Evolutionary conservation across 176 grass and related monocot species (phyloP).

Genomic region (Eleusine indica): DNA sequence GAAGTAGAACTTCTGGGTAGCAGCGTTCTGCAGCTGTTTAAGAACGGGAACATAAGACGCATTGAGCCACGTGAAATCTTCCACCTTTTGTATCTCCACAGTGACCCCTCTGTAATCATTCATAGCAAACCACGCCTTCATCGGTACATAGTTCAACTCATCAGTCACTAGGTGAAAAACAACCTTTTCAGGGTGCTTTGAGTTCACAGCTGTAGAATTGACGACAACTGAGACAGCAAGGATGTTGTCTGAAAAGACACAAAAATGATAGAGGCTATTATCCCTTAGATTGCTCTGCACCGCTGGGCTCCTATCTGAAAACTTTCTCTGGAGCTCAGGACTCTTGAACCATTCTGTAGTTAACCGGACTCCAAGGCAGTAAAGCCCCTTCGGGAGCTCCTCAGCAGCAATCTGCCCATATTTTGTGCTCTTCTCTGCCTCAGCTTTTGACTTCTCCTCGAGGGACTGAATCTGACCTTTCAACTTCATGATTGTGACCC

Average conservation of each 20-base stretch:
- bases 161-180: slow-evolving; percentile 97
- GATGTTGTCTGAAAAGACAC: slow-evolving; percentile 98
- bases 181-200: slow-evolving; percentile 68
- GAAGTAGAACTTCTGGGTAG: slow-evolving; percentile 96
- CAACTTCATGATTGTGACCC: slow-evolving; percentile 77
- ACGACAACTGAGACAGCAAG: slow-evolving; percentile 85
- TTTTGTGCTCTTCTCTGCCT: slow-evolving; percentile 84
- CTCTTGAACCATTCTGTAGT: slow-evolving; percentile 91
- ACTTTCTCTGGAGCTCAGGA: slow-evolving; percentile 66
- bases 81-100: slow-evolving; percentile 89
- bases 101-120: slow-evolving; percentile 79
- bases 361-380: slow-evolving; percentile 84
- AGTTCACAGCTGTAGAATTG: slow-evolving; percentile 87
- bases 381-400: slow-evolving; percentile 93
- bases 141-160: slow-evolving; percentile 89
- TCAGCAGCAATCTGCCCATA: slow-evolving; percentile 97
- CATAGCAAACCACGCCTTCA: slow-evolving; percentile 93
- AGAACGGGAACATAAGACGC: slow-evolving; percentile 91
- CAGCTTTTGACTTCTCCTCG: slow-evolving; percentile 83
- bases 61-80: slow-evolving; percentile 96
- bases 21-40: slow-evolving; percentile 90
- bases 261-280: slow-evolving; percentile 85
- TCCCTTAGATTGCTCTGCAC: slow-evolving; percentile 72
- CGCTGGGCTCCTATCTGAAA: slow-evolving; percentile 51
- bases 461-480: slow-evolving; percentile 88